Evolutionary conservation across 106 monocot species (phyloP).

Genomic region (Apostasia ramifera): DNA sequence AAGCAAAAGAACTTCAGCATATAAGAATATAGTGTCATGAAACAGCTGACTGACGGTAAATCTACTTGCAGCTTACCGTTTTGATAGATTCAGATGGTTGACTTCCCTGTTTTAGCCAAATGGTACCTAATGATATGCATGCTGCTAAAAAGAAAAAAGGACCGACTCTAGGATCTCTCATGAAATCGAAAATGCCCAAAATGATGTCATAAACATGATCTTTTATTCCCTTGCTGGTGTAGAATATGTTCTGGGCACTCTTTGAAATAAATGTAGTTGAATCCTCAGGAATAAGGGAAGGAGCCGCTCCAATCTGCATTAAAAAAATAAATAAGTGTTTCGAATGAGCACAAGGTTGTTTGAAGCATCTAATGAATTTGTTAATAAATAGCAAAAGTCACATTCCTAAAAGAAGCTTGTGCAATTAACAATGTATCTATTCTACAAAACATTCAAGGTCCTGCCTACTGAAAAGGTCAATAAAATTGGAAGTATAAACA

Average conservation of each 20-base stretch:
- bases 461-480: no score
- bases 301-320: conserved; percentile 50
- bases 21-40: neutral
- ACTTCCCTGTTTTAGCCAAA: conserved; percentile 47
- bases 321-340: conserved; percentile 6
- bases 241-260: conserved; percentile 21
- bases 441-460: no score
- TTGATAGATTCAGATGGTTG: conserved; percentile 10
- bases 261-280: conserved; percentile 29
- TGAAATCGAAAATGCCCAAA: conserved; percentile 26
- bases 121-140: conserved; percentile 72
- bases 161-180: conserved; percentile 72
- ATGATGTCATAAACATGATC: conserved; percentile 17
- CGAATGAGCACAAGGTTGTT: neutral
- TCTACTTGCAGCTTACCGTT: conserved; percentile 16
- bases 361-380: neutral
- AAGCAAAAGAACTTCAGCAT: neutral
- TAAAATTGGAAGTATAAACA: no score
- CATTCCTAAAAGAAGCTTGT: no score
- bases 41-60: neutral
- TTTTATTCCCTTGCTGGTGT: conserved; percentile 30
- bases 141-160: conserved; percentile 62
- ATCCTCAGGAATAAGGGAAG: conserved; percentile 82
- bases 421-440: no score
- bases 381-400: no score